These are phyloP conservation scores for Pseudoperonospora humuli DNA, from an alignment of 352 stramenopile genomes.

Conservation along the genomic window DNA sequence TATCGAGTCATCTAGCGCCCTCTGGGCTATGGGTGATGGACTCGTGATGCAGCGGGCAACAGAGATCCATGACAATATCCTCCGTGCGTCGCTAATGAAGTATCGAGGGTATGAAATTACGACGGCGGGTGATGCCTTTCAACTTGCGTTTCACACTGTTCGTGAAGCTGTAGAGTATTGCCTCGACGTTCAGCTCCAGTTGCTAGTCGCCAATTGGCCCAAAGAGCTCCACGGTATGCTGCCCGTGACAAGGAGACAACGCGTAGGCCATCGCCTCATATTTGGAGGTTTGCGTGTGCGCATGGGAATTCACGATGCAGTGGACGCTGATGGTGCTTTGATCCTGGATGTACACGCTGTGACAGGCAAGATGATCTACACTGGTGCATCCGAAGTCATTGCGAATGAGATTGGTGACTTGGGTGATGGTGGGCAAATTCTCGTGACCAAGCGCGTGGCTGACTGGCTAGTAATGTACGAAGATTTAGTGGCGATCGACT, in stretches of 20 bases:
- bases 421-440: slow-evolving; percentile 45
- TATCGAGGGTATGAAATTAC: slow-evolving; percentile 61
- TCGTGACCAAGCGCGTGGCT: slow-evolving; percentile 42
- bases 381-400: slow-evolving; percentile 43
- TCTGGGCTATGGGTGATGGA: slow-evolving; percentile 40
- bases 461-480: slow-evolving; percentile 42
- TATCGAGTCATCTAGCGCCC: slow-evolving; percentile 53
- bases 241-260: slow-evolving; percentile 34
- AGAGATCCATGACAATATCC: slow-evolving; percentile 51
- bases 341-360: slow-evolving; percentile 41
- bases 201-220: slow-evolving; percentile 48
- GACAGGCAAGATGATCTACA: slow-evolving; percentile 57
- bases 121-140: slow-evolving; percentile 46
- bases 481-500: slow-evolving; percentile 39
- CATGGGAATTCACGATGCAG: slow-evolving; percentile 53
- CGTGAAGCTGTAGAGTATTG: slow-evolving; percentile 52
- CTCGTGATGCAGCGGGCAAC: slow-evolving; percentile 41
- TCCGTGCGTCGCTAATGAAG: slow-evolving; percentile 41
- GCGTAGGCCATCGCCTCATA: slow-evolving; percentile 30
- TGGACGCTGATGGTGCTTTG: slow-evolving; percentile 34
- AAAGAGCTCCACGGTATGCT: slow-evolving; percentile 46
- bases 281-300: slow-evolving; percentile 47
- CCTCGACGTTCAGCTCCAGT: slow-evolving; percentile 46
- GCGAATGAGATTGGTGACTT: slow-evolving; percentile 49
- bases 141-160: slow-evolving; percentile 57